A percentile compares a stretch with the other conserved stretches of the same genome.
Conservation (phyloP, 2,329 filamentous ascomycete genomes). For the Colletotrichum plurivorum region DNA sequence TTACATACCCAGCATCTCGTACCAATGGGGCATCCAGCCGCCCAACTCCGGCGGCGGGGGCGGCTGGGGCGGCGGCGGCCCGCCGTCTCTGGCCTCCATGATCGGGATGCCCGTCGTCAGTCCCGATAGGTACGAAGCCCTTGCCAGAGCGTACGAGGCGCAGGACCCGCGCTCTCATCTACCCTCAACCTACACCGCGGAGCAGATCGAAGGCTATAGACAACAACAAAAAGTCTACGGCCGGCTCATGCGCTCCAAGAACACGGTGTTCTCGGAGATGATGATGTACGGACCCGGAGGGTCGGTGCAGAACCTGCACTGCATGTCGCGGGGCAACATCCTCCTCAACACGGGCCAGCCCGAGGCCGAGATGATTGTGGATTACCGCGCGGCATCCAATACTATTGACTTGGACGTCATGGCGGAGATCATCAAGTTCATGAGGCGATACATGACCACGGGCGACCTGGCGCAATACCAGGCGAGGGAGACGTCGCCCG, state of each 20-base stretch:
- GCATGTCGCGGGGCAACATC: conserved; percentile 44
- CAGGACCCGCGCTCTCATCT: conserved; percentile 43
- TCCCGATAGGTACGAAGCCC: conserved; percentile 41
- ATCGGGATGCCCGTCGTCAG: conserved; percentile 44
- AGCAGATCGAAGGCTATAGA: conserved; percentile 51
- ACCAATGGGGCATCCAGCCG: conserved; percentile 36
- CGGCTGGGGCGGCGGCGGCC: conserved; percentile 33
- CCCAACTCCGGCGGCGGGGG: conserved; percentile 29
- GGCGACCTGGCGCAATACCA: conserved; percentile 43
- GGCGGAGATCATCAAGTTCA: conserved; percentile 45
- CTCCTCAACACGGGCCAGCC: conserved; percentile 43
- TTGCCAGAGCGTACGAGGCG: conserved; percentile 39
- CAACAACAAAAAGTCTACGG: conserved; percentile 53
- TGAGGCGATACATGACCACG: conserved; percentile 45
- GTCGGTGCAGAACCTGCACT: conserved; percentile 45
- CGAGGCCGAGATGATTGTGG: conserved; percentile 43
- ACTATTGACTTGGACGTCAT: conserved; percentile 45
- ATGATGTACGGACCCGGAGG: conserved; percentile 52
- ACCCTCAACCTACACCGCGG: conserved; percentile 41
- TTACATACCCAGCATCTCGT: conserved; percentile 44
- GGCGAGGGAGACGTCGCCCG: conserved; percentile 42
- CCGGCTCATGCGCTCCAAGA: conserved; percentile 42
- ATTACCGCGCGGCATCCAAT: conserved; percentile 47
- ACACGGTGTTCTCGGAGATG: conserved; percentile 59
- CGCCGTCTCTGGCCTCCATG: conserved; percentile 43